phyloP scores from a whole-genome alignment of 805 yeast species.

The Yueomyces sinensis region DNA sequence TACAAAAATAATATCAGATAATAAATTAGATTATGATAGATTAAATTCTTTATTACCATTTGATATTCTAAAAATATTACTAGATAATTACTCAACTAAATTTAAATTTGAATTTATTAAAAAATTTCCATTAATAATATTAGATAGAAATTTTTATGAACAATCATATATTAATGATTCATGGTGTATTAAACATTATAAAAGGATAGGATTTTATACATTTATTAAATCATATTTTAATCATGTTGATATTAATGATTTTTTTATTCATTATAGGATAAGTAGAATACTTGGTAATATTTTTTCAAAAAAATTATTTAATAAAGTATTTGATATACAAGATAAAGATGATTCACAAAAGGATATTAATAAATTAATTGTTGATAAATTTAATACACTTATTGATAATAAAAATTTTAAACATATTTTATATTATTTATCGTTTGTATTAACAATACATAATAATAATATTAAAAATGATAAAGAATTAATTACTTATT shows the following conservation, averaged over 20 bases:
- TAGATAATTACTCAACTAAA: constrained; percentile 4
- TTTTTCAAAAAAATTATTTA: too few species aligned
- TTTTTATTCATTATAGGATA: constrained; percentile 15
- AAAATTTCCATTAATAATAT: constrained; percentile 11
- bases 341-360: constrained; percentile 3
- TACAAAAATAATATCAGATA: background rate
- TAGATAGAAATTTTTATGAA: constrained; percentile 19
- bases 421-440: constrained; percentile 14
- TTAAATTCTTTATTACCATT: constrained; percentile 11
- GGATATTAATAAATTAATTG: constrained; percentile 1
- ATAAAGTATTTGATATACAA: constrained; percentile 11
- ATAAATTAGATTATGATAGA: constrained; percentile 8
- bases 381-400: constrained; percentile 11
- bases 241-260: constrained; percentile 8
- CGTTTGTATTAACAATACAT: constrained; percentile 14
- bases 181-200: constrained; percentile 6
- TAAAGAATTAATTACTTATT: constrained; percentile 5
- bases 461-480: constrained; percentile 9
- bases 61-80: constrained; percentile 7
- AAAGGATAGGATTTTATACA: background rate
- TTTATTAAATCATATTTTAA: constrained; percentile 6
- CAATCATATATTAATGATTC: constrained; percentile 7
- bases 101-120: constrained; percentile 1
- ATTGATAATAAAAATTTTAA: constrained; percentile 9
- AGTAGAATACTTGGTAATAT: too few species aligned